Conservation (phyloP, 2,329 filamentous ascomycete genomes). For the Scleromitrula shiraiana region DNA sequence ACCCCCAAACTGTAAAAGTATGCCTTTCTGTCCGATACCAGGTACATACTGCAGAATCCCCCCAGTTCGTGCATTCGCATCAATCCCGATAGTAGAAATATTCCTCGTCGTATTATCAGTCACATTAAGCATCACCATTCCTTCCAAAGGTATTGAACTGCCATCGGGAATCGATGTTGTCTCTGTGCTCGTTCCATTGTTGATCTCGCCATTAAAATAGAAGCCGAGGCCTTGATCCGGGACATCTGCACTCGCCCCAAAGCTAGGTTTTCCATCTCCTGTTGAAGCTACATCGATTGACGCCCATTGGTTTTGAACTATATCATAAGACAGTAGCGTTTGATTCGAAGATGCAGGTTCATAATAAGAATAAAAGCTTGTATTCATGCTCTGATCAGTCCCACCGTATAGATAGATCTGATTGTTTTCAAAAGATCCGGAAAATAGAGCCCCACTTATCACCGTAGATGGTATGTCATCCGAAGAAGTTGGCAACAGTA, state of each 20-base stretch:
- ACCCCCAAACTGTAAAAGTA: conserved; percentile 34
- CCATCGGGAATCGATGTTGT: not conserved
- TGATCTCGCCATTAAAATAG: conserved; percentile 18
- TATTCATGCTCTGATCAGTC: conserved; percentile 11
- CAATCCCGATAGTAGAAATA: conserved; percentile 31
- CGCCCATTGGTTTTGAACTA: not conserved
- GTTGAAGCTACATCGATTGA: not conserved
- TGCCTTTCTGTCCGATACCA: conserved; percentile 31
- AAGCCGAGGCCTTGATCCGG: conserved; percentile 15
- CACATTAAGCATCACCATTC: conserved; percentile 35
- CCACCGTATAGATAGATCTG: conserved; percentile 15
- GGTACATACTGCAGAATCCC: conserved; percentile 33
- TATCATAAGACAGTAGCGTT: conserved; percentile 3
- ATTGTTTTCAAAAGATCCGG: not conserved
- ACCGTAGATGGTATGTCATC: conserved; percentile 2
- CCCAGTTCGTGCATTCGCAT: conserved; percentile 30
- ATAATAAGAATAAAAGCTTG: conserved; percentile 9
- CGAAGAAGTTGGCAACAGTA: not conserved
- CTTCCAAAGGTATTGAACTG: conserved; percentile 23
- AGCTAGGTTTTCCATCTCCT: conserved; percentile 7
- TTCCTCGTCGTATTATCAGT: conserved; percentile 30
- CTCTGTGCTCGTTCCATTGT: conserved; percentile 3
- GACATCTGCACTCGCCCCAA: conserved; percentile 8
- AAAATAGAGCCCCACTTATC: conserved; percentile 9
- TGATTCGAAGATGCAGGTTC: conserved; percentile 1